Evolutionary conservation across 2,329 filamentous ascomycete genomes (phyloP).

Genomic region (Alternaria metachromatica): DNA sequence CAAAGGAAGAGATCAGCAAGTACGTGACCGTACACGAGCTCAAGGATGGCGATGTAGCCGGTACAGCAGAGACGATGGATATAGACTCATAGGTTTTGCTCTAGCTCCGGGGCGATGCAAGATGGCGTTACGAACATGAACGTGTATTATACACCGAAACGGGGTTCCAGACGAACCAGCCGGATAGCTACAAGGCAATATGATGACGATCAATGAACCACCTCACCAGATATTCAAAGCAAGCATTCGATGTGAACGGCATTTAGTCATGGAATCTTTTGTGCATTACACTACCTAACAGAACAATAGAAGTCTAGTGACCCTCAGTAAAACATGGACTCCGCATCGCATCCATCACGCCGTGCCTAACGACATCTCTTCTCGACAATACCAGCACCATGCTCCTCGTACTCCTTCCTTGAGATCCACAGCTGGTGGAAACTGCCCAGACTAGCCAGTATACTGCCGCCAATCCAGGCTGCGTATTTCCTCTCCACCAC

Average conservation of each 20-base stretch:
- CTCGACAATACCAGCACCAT: constrained; percentile 87
- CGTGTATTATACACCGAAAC: constrained; percentile 27
- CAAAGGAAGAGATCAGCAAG: constrained; percentile 89
- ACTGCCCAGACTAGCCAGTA: constrained; percentile 90
- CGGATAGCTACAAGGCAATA: constrained; percentile 22
- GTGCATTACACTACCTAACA: neutral
- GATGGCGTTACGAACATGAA: constrained; percentile 29
- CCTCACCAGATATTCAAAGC: neutral
- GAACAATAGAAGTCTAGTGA: neutral
- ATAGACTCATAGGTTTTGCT: constrained; percentile 56
- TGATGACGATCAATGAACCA: constrained; percentile 19
- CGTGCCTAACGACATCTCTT: constrained; percentile 87
- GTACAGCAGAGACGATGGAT: constrained; percentile 69
- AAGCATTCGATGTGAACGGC: neutral
- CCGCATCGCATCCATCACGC: neutral
- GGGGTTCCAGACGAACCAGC: constrained; percentile 1
- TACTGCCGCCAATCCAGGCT: constrained; percentile 95
- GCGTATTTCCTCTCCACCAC: constrained; percentile 90
- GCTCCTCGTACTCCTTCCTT: constrained; percentile 96
- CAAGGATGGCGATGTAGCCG: constrained; percentile 68
- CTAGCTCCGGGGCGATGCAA: neutral
- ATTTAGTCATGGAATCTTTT: neutral
- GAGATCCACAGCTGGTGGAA: constrained; percentile 99
- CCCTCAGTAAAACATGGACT: neutral
- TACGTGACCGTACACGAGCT: constrained; percentile 92